These are phyloP conservation scores for Coemansia asiatica DNA, from an alignment of 192 early-diverging fungal species.

Conservation along the genomic window DNA sequence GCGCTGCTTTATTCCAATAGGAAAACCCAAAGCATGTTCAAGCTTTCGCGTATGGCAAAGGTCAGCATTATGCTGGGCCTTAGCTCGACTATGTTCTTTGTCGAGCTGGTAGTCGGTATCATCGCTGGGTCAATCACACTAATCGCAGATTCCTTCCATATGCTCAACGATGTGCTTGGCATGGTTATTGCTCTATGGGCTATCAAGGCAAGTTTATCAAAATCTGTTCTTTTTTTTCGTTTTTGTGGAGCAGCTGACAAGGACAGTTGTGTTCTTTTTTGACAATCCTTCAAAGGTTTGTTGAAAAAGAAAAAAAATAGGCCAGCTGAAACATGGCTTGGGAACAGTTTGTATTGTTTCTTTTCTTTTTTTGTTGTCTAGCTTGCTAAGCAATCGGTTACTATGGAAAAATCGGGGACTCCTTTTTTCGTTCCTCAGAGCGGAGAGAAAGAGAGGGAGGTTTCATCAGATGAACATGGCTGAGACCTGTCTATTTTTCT, in stretches of 20 bases:
- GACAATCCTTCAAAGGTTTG: background rate
- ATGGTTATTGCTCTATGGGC: slow-evolving; percentile 82
- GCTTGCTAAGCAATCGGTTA: no score
- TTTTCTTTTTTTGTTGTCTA: no score
- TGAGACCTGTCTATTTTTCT: no score
- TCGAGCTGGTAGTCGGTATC: slow-evolving; percentile 80
- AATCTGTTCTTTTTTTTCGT: background rate
- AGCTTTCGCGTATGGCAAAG: slow-evolving; percentile 56
- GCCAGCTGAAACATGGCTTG: background rate
- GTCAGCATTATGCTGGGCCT: slow-evolving; percentile 64
- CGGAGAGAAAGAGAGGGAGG: no score
- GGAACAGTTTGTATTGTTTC: background rate
- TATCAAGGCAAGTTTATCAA: slow-evolving; percentile 54
- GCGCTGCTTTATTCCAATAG: background rate
- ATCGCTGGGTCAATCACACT: slow-evolving; percentile 75
- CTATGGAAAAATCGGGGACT: no score
- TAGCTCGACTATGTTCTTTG: slow-evolving; percentile 71
- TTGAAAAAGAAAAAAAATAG: background rate
- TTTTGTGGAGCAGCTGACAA: background rate
- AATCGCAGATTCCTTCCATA: slow-evolving; percentile 91
- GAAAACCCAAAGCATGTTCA: slow-evolving; percentile 12
- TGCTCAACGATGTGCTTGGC: slow-evolving; percentile 80
- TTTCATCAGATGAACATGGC: no score
- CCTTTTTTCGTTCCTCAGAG: no score
- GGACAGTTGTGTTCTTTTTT: background rate